Base-by-base conservation (phyloP, 768 basidiomycete species). In the Kwoniella bestiolae region DNA sequence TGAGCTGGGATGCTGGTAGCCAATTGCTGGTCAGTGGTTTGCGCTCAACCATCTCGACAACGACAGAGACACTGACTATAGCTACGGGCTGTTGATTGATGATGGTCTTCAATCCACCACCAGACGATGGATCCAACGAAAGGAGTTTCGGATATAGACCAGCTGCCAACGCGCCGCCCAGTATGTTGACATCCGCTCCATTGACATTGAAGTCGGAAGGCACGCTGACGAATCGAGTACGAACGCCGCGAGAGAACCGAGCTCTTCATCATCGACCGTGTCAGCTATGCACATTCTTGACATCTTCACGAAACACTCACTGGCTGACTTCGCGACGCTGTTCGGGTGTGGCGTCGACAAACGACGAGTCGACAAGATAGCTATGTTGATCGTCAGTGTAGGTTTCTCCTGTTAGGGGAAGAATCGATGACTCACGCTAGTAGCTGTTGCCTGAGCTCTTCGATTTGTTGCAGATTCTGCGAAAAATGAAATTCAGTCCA, bases 401-500 rank as follows among this genome's bases (percentile, higher is more conserved):
- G n/a, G n/a, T n/a, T n/a, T n/a, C 21, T 18, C 23, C 4, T 59
- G n/a, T 34, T 26, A 47, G 16, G 57, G 7, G 28, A 25, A 47
- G 2, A 26, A 9, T 3, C 26, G 64, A 61, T 26, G 11, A 66
- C 81, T 68, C 73, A 91, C 85, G 89, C 87, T 60, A 92, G 83
- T 67, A 92, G 87, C 78, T 99, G 95, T 75, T 94, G 92, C 29
- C 94, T 88, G 35, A 97, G 85, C 76, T 97, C 95, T 79, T 98
- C 95, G 31, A 99, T 95, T 81, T 96, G 93, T 82, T 92, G 89
- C 55, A 99, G 83, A 77, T 93, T 97, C 88, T 92, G 76, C n/a
- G n/a, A 26, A 5, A 25, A 28, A 18, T 31, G 18, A 16, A 7
- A 16, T 55, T 12, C 50, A 46, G 60, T 72, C n/a, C n/a, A n/a